These are phyloP conservation scores for Mycena sp. DNA, from an alignment of 1,284 basidiomycete species.

Conservation along the genomic window DNA sequence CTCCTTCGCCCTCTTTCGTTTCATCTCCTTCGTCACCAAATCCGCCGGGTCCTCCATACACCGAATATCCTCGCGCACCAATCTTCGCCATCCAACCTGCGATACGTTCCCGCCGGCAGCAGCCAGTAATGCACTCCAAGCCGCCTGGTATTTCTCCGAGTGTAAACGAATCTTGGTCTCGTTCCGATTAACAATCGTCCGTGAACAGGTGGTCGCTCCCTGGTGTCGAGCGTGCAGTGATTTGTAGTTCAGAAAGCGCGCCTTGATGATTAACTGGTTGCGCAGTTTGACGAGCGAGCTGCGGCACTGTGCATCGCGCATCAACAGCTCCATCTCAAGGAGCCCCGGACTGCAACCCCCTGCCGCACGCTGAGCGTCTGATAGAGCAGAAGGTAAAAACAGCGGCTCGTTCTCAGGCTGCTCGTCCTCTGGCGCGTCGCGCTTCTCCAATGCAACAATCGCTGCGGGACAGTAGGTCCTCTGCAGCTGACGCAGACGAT, in stretches of 20 bases:
- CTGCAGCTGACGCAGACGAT: not conserved
- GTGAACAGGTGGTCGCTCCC: not conserved
- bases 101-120: not conserved
- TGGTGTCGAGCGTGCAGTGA: not conserved
- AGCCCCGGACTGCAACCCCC: not conserved
- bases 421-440: too few relatives aligned
- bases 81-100: not conserved
- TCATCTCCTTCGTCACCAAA: not conserved
- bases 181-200: not conserved
- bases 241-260: not conserved
- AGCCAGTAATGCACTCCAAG: not conserved
- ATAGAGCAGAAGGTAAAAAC: not conserved
- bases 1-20: not conserved
- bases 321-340: not conserved
- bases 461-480: not conserved
- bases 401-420: not conserved
- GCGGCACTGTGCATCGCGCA: not conserved
- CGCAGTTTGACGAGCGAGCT: not conserved
- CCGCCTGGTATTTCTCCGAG: not conserved
- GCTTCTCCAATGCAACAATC: not conserved
- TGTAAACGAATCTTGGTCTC: not conserved
- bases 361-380: not conserved
- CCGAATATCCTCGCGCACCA: too few relatives aligned
- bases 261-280: not conserved
- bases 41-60: not conserved